Evolutionary conservation across 352 stramenopile species (phyloP).

Genomic region (Bremia lactucae): DNA sequence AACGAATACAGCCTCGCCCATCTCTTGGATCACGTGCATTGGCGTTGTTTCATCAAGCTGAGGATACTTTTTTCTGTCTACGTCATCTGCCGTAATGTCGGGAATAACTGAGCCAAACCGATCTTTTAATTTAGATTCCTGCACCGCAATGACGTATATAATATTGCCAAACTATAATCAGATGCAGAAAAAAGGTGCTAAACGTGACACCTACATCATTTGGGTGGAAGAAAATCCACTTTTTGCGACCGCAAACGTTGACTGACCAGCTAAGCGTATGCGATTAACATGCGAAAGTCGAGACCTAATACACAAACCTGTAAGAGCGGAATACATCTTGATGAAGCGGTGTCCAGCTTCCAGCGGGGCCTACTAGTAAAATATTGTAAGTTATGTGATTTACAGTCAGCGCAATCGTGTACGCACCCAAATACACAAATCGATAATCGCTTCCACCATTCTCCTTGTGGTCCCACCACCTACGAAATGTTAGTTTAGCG

Average conservation of each 20-base stretch:
- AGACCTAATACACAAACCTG: too few species aligned
- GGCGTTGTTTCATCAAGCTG: slow-evolving; percentile 31
- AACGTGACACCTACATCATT: slow-evolving; percentile 42
- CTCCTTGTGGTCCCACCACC: slow-evolving; percentile 72
- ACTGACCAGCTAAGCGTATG: slow-evolving; percentile 83
- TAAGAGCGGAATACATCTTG: slow-evolving; percentile 95
- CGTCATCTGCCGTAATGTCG: slow-evolving; percentile 31
- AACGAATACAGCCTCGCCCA: slow-evolving; percentile 90
- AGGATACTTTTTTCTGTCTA: slow-evolving; percentile 49
- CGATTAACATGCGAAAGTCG: too few species aligned
- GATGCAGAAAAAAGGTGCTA: too few species aligned
- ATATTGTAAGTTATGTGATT: background rate
- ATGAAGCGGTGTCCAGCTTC: slow-evolving; percentile 88
- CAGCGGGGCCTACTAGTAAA: slow-evolving; percentile 58
- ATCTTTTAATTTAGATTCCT: slow-evolving; percentile 75
- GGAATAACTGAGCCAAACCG: slow-evolving; percentile 44
- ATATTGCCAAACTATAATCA: too few species aligned
- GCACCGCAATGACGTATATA: slow-evolving; percentile 1
- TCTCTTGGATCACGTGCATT: slow-evolving; percentile 49
- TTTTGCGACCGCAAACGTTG: slow-evolving; percentile 92
- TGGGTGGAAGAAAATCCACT: slow-evolving; percentile 86
- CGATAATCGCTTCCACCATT: slow-evolving; percentile 83
- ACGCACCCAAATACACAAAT: slow-evolving; percentile 92
- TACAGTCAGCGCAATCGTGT: background rate
- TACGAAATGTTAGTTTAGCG: too few species aligned